phyloP scores from a whole-genome alignment of 106 monocot species.

The Cymbidium sinense region DNA sequence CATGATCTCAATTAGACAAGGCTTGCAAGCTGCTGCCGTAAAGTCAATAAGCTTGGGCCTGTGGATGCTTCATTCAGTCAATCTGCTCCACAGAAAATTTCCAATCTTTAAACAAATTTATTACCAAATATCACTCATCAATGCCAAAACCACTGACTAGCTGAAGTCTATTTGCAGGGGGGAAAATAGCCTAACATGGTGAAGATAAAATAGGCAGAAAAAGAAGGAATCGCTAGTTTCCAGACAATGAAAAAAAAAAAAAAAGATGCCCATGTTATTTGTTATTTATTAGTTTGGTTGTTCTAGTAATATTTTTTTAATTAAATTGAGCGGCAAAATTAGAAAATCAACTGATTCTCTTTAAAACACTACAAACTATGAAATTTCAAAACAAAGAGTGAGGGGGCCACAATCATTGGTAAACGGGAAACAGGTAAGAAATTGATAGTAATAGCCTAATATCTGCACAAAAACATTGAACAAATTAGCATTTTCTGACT shows the following conservation, averaged over 20 bases:
- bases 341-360: neutral
- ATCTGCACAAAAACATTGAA: neutral
- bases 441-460: neutral
- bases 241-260: neutral
- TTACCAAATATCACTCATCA: neutral
- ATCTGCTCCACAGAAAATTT: conserved; percentile 5
- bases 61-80: neutral
- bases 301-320: neutral
- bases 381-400: neutral
- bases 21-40: neutral
- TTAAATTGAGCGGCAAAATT: neutral
- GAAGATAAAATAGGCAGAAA: neutral
- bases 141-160: neutral
- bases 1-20: neutral
- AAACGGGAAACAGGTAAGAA: neutral
- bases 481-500: neutral
- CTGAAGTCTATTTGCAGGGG: neutral
- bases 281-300: neutral
- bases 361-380: neutral
- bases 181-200: neutral
- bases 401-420: too few relatives aligned
- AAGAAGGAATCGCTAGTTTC: neutral
- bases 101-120: neutral
- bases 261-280: neutral
- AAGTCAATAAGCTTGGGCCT: neutral